A percentile compares a stretch with the other conserved stretches of the same genome.
phyloP scores from a whole-genome alignment of 2,329 filamentous ascomycete species.

The Paradendryphiella salina region DNA sequence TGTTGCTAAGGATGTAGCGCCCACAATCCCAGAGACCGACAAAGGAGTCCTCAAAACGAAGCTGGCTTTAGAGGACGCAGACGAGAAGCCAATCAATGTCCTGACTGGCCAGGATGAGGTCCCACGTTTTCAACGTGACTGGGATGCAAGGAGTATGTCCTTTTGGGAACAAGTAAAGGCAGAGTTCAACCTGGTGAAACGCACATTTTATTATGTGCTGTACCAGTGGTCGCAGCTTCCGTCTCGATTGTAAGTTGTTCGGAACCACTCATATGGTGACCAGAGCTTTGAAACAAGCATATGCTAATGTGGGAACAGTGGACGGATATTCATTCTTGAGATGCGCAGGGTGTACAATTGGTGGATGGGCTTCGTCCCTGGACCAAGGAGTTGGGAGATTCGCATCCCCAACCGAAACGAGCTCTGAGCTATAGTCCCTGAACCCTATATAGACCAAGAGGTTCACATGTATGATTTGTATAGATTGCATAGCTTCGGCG shows the following conservation, averaged over 20 bases:
- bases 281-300: background rate
- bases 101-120: constrained; percentile 46
- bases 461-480: background rate
- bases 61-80: constrained; percentile 27
- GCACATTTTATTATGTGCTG: constrained; percentile 68
- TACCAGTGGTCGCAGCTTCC: constrained; percentile 72
- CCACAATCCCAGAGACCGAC: constrained; percentile 26
- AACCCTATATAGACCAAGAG: background rate
- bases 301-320: constrained; percentile 43
- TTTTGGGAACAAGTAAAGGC: constrained; percentile 62
- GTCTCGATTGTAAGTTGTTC: constrained; percentile 65
- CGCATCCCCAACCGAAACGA: constrained; percentile 38
- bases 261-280: background rate
- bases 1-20: constrained; percentile 23
- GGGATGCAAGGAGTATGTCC: constrained; percentile 48
- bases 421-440: constrained; percentile 20
- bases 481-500: constrained; percentile 23
- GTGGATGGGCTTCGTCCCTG: constrained; percentile 65
- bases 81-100: constrained; percentile 12
- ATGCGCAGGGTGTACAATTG: constrained; percentile 60
- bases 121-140: constrained; percentile 49
- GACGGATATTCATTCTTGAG: constrained; percentile 59
- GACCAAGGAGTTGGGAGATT: constrained; percentile 60
- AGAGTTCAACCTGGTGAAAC: constrained; percentile 67
- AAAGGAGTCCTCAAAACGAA: constrained; percentile 40